A percentile compares a stretch with the other conserved stretches of the same genome.
Conservation (phyloP, 2,329 filamentous ascomycete genomes). For the Aspergillus jensenii region DNA sequence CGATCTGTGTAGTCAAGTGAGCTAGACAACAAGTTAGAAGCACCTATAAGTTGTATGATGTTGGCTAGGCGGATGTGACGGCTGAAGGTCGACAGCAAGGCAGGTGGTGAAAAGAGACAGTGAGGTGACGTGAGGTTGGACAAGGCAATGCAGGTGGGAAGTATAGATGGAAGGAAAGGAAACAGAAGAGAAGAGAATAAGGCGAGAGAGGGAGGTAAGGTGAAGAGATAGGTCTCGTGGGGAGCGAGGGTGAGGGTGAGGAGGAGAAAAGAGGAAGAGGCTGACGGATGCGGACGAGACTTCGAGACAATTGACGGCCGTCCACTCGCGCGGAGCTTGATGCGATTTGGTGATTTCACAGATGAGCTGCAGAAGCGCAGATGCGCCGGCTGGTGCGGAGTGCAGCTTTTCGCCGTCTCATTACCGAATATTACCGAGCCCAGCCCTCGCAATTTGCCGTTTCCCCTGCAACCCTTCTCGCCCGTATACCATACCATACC, state of each 20-base stretch:
- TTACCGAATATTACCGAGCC: slow-evolving; percentile 13
- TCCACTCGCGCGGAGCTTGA: slow-evolving; percentile 15
- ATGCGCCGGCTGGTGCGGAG: neutral
- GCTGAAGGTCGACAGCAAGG: neutral
- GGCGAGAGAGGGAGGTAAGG: slow-evolving; percentile 6
- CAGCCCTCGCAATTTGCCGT: neutral
- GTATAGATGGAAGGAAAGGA: slow-evolving; percentile 16
- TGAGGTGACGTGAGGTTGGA: slow-evolving; percentile 12
- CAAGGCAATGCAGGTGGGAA: slow-evolving; percentile 8
- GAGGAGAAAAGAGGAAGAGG: slow-evolving; percentile 9
- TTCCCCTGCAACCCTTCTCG: neutral
- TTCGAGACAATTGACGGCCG: slow-evolving; percentile 5
- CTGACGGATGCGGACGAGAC: slow-evolving; percentile 18
- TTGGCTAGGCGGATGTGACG: slow-evolving; percentile 8
- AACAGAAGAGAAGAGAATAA: slow-evolving; percentile 8
- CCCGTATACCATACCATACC: slow-evolving; percentile 18
- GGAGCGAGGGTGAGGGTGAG: slow-evolving; percentile 10
- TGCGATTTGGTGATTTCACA: slow-evolving; percentile 5
- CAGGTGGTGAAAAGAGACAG: neutral
- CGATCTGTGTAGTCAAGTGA: slow-evolving; percentile 40
- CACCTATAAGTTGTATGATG: slow-evolving; percentile 33
- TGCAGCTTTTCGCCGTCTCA: slow-evolving; percentile 15
- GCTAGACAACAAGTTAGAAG: slow-evolving; percentile 36
- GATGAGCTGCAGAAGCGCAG: slow-evolving; percentile 19
- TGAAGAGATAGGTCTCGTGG: slow-evolving; percentile 10